Evolutionary conservation across 805 yeast genomes (phyloP), one percentile per base, ranked within the genome.

Genomic region (Pichia exigua): DNA sequence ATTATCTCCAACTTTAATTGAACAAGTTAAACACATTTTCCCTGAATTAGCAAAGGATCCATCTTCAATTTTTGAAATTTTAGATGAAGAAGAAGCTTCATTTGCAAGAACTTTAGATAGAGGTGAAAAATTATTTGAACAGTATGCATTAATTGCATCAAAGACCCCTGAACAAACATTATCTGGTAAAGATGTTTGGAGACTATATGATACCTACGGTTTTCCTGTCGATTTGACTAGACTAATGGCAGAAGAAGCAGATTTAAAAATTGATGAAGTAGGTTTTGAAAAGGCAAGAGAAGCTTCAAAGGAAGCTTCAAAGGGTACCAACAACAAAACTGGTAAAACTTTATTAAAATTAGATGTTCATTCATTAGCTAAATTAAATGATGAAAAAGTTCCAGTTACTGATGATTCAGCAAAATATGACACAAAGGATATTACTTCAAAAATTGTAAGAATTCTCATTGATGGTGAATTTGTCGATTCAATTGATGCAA

Each of bases 211-310:
- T 64, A 94, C 99, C 13, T 94, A 92, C 65, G 99, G 99, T 53
- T 94, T 94, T 86, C 99, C 99, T 40, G 97, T 90, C 52, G 99
- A 94, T 72, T 79, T 94, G 66, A 94, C 99, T 30, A 83, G 96
- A 67, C 79, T 94, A 66, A 94, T 94, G 99, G 99, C 99, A 45
- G 98, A 92, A 71, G 99, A 94, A 72, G 88, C 94, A 54, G 95
- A 95, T 20, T 79, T 94, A 61, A 84, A 82, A 62, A 92, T 94
- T 57, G 97, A 94, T 68, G 96, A 90, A 67, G 83, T 75, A 47
- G 98, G 88, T 38, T 94, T 94, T 65, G 97, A 91, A 70, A 80
- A 80, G 60, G 98, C 99, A 46, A 87, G 83, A 67, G 78, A 81
- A 57, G 95, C 83, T 60, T 87, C 97, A 12, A 81, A 85, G 67